Percentiles rank a stretch among this genome's conserved stretches.
These are phyloP conservation scores for Xylariaceae sp. DNA, from an alignment of 2,329 filamentous ascomycete species.

Conservation along the genomic window DNA sequence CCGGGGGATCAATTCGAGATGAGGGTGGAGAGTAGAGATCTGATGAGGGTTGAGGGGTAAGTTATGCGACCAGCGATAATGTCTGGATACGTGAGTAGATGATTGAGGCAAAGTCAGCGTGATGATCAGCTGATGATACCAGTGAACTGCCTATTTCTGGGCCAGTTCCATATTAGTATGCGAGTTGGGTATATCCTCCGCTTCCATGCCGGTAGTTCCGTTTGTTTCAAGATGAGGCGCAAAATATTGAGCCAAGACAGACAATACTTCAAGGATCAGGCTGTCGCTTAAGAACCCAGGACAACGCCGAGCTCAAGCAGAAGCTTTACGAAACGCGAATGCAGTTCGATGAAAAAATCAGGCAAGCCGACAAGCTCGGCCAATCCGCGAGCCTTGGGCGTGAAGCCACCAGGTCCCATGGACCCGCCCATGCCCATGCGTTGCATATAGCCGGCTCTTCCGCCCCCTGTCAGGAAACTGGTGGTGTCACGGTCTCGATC, in stretches of 20 bases:
- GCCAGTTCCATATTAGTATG: neutral
- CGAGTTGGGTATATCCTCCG: conserved; percentile 13
- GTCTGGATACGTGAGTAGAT: neutral
- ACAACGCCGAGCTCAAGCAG: conserved; percentile 55
- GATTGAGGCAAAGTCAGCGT: neutral
- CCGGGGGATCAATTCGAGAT: neutral
- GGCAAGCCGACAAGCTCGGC: conserved; percentile 62
- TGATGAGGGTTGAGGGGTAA: neutral
- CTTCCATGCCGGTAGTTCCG: neutral
- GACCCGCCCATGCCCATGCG: conserved; percentile 56
- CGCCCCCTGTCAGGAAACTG: conserved; percentile 53
- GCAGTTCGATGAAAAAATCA: conserved; percentile 64
- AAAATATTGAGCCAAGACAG: neutral
- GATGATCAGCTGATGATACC: neutral
- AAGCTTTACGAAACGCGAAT: conserved; percentile 58
- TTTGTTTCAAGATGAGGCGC: neutral
- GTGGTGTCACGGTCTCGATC: conserved; percentile 39
- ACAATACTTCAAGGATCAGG: neutral
- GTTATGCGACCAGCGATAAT: neutral
- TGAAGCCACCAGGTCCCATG: conserved; percentile 49
- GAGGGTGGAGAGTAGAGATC: neutral
- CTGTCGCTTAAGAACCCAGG: conserved; percentile 41
- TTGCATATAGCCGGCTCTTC: conserved; percentile 48
- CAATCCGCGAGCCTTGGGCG: conserved; percentile 54
- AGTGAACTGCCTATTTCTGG: neutral